phyloP scores from a whole-genome alignment of 2,329 filamentous ascomycete genomes.

The Fusarium hostae region DNA sequence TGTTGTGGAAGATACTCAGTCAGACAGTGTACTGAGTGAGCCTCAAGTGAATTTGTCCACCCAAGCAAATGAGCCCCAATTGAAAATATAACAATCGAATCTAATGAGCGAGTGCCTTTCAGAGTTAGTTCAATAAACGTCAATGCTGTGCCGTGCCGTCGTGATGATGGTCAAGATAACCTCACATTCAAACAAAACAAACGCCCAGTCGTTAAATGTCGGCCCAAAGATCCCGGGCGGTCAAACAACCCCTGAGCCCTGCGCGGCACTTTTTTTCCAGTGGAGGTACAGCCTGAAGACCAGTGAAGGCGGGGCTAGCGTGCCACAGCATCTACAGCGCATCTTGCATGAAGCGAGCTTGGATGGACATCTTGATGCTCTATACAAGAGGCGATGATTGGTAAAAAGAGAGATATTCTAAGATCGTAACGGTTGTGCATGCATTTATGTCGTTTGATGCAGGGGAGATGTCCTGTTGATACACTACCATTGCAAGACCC shows the following conservation, averaged over 20 bases:
- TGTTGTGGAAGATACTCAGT: background rate
- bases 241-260: constrained; percentile 31
- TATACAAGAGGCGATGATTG: background rate
- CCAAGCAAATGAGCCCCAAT: background rate
- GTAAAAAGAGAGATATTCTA: background rate
- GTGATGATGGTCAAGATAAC: constrained; percentile 13
- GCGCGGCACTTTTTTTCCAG: constrained; percentile 19
- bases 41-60: background rate
- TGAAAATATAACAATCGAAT: background rate
- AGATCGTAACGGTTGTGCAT: constrained; percentile 1
- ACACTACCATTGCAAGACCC: background rate
- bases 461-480: background rate
- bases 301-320: constrained; percentile 19
- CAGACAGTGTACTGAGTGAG: constrained; percentile 19
- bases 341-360: constrained; percentile 23
- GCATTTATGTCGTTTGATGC: background rate
- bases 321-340: constrained; percentile 29
- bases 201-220: constrained; percentile 22
- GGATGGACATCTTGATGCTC: background rate
- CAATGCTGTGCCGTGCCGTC: background rate
- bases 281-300: constrained; percentile 8
- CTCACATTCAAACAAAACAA: constrained; percentile 35
- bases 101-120: background rate
- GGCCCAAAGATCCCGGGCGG: constrained; percentile 41
- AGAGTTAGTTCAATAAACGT: background rate